Percentiles rank a stretch among this genome's conserved stretches.
Evolutionary conservation across 371 early-diverging fungal species (phyloP).

Genomic region (Mucor piriformis): DNA sequence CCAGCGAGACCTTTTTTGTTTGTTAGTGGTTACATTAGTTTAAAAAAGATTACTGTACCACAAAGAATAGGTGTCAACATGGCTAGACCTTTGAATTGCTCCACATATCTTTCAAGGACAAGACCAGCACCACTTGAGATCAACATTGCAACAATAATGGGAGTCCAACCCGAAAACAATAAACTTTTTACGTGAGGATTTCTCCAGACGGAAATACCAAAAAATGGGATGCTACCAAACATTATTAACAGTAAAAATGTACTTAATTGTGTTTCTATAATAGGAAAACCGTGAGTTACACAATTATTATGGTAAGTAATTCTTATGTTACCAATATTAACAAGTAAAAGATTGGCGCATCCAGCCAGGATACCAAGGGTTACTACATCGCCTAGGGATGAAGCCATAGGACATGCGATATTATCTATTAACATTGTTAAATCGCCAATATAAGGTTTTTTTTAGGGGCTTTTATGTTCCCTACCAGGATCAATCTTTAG

Average conservation of each 20-base stretch:
- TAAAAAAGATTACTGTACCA: constrained; percentile 39
- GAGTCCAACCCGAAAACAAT: constrained; percentile 79
- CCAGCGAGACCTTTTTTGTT: constrained; percentile 56
- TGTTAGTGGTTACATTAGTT: not conserved
- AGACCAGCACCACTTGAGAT: constrained; percentile 86
- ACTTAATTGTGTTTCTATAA: constrained; percentile 52
- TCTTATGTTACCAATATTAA: constrained; percentile 47
- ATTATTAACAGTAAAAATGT: constrained; percentile 48
- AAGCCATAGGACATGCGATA: constrained; percentile 74
- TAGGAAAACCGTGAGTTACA: not conserved
- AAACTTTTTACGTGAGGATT: constrained; percentile 69
- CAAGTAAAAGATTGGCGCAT: constrained; percentile 51
- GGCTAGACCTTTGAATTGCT: constrained; percentile 75
- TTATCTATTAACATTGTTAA: constrained; percentile 45
- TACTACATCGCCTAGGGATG: constrained; percentile 75
- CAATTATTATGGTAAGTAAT: not conserved
- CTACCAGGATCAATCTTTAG: constrained; percentile 80
- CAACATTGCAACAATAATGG: constrained; percentile 77
- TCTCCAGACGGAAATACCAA: constrained; percentile 54
- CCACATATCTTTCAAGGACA: constrained; percentile 78
- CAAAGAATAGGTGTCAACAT: constrained; percentile 76
- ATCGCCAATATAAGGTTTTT: not conserved
- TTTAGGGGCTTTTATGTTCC: not conserved
- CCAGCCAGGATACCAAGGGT: constrained; percentile 68
- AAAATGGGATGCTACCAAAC: constrained; percentile 57